A percentile compares a stretch with the other conserved stretches of the same genome.
These are phyloP conservation scores for Pleurotus salmoneostramineus DNA, from an alignment of 768 basidiomycete genomes.

Conservation along the genomic window DNA sequence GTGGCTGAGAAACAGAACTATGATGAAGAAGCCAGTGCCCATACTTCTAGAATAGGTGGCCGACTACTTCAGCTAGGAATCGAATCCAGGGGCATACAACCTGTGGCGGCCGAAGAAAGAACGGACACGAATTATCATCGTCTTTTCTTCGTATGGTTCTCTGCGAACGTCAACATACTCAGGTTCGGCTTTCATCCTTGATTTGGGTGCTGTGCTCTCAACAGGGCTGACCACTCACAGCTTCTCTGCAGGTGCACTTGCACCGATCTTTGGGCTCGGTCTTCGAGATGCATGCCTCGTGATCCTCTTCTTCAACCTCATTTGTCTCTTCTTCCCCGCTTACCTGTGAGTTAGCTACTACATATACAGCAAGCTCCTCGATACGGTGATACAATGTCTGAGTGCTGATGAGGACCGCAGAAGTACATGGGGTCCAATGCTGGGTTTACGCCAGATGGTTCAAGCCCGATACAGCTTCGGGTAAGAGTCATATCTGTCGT, in stretches of 20 bases:
- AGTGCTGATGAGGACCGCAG: constrained; percentile 15
- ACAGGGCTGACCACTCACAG: constrained; percentile 15
- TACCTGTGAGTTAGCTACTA: constrained; percentile 45
- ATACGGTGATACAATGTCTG: constrained; percentile 1
- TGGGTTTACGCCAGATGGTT: constrained; percentile 81
- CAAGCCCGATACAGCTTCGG: constrained; percentile 41
- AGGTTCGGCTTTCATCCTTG: constrained; percentile 27
- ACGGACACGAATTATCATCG: constrained; percentile 58
- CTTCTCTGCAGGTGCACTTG: constrained; percentile 56
- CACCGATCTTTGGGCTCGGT: constrained; percentile 53
- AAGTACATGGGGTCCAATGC: constrained; percentile 71
- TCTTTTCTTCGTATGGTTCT: constrained; percentile 71
- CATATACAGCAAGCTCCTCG: neutral
- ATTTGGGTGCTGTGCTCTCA: neutral
- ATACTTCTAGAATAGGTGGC: too few species aligned
- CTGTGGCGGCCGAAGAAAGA: constrained; percentile 45
- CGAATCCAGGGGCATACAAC: constrained; percentile 35
- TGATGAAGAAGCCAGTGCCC: too few species aligned
- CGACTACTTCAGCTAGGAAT: neutral
- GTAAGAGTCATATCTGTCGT: constrained; percentile 14
- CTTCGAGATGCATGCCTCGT: constrained; percentile 50
- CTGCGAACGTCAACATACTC: constrained; percentile 64
- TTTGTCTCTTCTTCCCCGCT: constrained; percentile 54
- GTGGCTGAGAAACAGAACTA: neutral
- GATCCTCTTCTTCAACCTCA: constrained; percentile 33